Base-by-base conservation (phyloP, 2,329 filamentous ascomycete species). In the Cadophora sp. region DNA sequence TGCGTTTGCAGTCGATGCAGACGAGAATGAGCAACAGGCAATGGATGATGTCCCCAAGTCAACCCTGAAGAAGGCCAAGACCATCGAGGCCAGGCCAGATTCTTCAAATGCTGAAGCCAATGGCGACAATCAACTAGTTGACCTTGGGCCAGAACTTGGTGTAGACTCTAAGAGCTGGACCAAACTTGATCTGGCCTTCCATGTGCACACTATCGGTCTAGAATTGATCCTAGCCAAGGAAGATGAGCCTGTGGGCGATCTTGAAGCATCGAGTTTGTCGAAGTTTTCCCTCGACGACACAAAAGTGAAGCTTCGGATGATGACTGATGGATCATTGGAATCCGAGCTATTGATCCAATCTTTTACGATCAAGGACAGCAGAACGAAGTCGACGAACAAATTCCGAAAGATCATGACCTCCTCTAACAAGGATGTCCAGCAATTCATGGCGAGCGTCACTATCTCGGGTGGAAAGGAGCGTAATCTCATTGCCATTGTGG, bases 321-420 rank as follows among this genome's bases (percentile, higher is more conserved):
- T 97, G 73, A 96, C 92, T 22, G 95, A 99, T 78, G 90, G 91
- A 7, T 94, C 94, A 0, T 80, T 99, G 48, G 96, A 99, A 78
- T 94, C 94, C 2, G 96, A 99, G 77, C 86, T 99, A 7, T 85
- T 97, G 43, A 94, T 99, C 18, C 91, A 96, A 67, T 96, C 95
- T 0, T 97, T 99, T 78, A 97, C 94, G 0, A 97, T 98, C 71
- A 88, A 92, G 65, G 96, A 99, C 78, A 97, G 91, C 70, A 90
- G 96, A n/a, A 89, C 89, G 4, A 87, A 88, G 63, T 94, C 97
- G 73, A 92, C 91, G 5, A 99, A 97, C 82, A 97, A 97, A 77
- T 99, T 96, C 84, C 89, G 94, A 60, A 96, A 95, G 78, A 97
- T 99, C 80, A 98, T 99, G 96, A 94, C 94, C 1, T 90, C 97